Base-by-base conservation (phyloP, 495 filamentous ascomycete genomes). In the Talaromyces wortmannii region DNA sequence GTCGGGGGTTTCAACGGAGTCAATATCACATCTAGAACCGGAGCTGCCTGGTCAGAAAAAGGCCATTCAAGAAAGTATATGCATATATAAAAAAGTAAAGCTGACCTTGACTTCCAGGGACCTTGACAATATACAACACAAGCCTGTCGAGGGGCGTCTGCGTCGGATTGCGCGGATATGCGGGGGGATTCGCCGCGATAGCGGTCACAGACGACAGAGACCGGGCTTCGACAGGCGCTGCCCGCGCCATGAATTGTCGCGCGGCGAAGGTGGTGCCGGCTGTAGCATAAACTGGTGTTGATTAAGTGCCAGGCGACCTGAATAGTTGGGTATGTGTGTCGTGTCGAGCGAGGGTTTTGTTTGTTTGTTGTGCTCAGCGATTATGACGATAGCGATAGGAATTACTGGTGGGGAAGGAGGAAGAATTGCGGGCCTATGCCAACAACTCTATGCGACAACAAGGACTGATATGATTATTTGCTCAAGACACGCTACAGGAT, bases 61-160 rank as follows among this genome's bases (percentile, higher is more conserved):
- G 6, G 6, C 12, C 33, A 6, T 40, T 40, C 36, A 13, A 8
- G 13, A 23, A 23, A 23, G 4, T 23, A 23, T 23, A 13, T 40
- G 36, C 36, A 40, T 8, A 10, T 36, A 42, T 7, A 23, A 11
- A 8, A 6, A 13, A 7, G 6, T 15, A 15, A 45, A 56, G n/a
- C 77, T 33, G 75, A 92, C 91, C 91, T 83, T 83, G 83, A 58
- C 87, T 95, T 12, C 94, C 92, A 2, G 92, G 92, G 0, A 97
- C 92, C 54, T 91, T 78, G 10, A 91, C 91, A 58, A 97, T 95
- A 65, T 97, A 97, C 18, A 97, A 75, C 4, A 84, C 82, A 43
- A 97, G 68, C 7, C 88, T 84, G 40, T 87, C 78, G 51, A 83
- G 78, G 56, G 71, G 76, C 55, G 75, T 69, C 57, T 85, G 82